Evolutionary conservation across 352 stramenopile genomes (phyloP).

Genomic region (Phytophthora ramorum): DNA sequence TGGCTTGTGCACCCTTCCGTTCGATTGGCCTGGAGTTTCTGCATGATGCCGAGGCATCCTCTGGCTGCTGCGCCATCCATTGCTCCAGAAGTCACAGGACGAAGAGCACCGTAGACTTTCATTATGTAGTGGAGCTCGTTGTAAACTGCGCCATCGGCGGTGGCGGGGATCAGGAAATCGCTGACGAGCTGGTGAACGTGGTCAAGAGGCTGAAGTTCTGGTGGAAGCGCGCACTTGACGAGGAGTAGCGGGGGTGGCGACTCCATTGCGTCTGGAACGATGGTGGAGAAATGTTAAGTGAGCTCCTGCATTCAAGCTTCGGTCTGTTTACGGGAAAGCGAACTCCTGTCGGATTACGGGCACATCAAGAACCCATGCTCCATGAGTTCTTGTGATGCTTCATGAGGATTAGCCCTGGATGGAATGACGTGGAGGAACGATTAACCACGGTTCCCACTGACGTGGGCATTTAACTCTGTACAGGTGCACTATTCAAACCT

Average conservation of each 20-base stretch:
- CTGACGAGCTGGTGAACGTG: slow-evolving; percentile 4
- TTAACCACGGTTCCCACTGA: too few species aligned
- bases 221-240: not conserved
- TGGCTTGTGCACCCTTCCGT: slow-evolving; percentile 2
- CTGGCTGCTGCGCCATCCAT: slow-evolving; percentile 15
- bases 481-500: too few species aligned
- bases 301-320: not conserved
- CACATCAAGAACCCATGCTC: not conserved
- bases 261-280: not conserved
- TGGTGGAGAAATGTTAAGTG: not conserved
- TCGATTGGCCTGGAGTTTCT: slow-evolving; percentile 6
- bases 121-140: slow-evolving; percentile 3
- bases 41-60: slow-evolving; percentile 10
- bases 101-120: slow-evolving; percentile 1
- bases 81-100: slow-evolving; percentile 9
- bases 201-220: not conserved
- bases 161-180: slow-evolving; percentile 1
- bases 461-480: too few species aligned
- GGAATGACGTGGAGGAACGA: too few species aligned
- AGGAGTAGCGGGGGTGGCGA: slow-evolving; percentile 1
- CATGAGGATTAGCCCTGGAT: too few species aligned
- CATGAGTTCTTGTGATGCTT: not conserved
- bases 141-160: slow-evolving; percentile 10
- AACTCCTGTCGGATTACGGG: too few species aligned
- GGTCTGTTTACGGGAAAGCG: not conserved